Evolutionary conservation across 2,329 filamentous ascomycete species (phyloP).

Genomic region (Trichoderma simmonsii): DNA sequence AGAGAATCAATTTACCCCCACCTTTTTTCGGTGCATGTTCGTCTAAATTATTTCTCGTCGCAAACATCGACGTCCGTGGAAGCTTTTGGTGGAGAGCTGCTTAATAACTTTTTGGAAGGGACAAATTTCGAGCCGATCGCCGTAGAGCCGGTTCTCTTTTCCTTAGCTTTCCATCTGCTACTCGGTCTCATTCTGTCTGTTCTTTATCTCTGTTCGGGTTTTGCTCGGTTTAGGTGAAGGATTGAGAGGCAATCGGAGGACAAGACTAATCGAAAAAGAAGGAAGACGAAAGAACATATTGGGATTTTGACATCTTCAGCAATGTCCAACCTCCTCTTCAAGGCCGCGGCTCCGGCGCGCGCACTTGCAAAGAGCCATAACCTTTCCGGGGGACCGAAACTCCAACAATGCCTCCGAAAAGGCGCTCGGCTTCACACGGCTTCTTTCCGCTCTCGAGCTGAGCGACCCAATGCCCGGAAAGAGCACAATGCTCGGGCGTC

Average conservation of each 20-base stretch:
- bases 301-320: neutral
- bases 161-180: neutral
- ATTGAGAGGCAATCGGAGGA: neutral
- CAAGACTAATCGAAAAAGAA: neutral
- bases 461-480: slow-evolving; percentile 23
- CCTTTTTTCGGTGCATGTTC: neutral
- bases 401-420: slow-evolving; percentile 41
- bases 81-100: slow-evolving; percentile 5
- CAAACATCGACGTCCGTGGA: slow-evolving; percentile 10
- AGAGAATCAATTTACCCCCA: neutral
- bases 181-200: neutral
- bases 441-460: slow-evolving; percentile 24
- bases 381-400: slow-evolving; percentile 37
- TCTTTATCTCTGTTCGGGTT: neutral
- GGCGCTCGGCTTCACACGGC: slow-evolving; percentile 35
- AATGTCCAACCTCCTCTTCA: slow-evolving; percentile 46
- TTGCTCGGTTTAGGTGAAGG: neutral
- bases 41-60: slow-evolving; percentile 1
- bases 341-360: slow-evolving; percentile 46
- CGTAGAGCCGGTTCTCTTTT: neutral
- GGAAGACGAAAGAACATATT: neutral
- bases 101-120: slow-evolving; percentile 14
- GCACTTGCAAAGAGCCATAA: slow-evolving; percentile 42
- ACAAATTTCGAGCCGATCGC: slow-evolving; percentile 9
- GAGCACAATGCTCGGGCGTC: slow-evolving; percentile 22